Evolutionary conservation across 2,329 filamentous ascomycete genomes (phyloP), one percentile per base, ranked within the genome.

Genomic region (Phialophora tarda): DNA sequence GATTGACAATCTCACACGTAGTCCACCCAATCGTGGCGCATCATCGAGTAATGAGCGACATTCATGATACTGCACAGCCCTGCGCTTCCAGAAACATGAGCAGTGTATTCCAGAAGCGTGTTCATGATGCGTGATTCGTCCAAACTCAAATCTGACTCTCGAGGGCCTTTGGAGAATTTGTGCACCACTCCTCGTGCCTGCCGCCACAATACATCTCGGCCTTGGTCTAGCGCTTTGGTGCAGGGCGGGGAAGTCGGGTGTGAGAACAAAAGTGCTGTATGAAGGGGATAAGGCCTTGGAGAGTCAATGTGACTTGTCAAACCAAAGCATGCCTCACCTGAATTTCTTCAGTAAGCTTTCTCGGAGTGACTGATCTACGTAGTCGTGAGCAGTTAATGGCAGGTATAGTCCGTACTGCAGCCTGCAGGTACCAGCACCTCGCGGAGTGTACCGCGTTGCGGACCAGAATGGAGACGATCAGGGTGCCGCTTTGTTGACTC

Each of bases 71-170:
- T 24, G 8, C 14, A 11, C 10, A 4, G 28, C 48, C 41, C 30
- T 50, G 47, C 58, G 30, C 48, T 30, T 21, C n/a, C 58, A 53
- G 28, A 32, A 63, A 60, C 26, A 34, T 44, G 54, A 53, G 56
- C 28, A 61, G 55, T 41, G 53, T 34, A 11, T 64, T 69, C 66
- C 66, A 69, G 66, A 69, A 69, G 63, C 59, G 63, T 69, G 66
- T 64, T 69, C 63, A 60, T 62, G 30, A 30, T 34, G n/a, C 38
- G 7, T 64, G 66, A 69, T 66, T 69, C 51, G 66, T 58, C 30
- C 24, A 51, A 28, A 50, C 53, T 32, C 24, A 30, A 24, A 48
- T 32, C 38, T 5, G 44, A 56, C 47, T 57, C 60, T 59, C 53
- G 28, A 57, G 48, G 38, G 38, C 11, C 30, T n/a, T 21, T 34